Conservation (phyloP, 139 green algal genomes). For the Eudorina sp. region DNA sequence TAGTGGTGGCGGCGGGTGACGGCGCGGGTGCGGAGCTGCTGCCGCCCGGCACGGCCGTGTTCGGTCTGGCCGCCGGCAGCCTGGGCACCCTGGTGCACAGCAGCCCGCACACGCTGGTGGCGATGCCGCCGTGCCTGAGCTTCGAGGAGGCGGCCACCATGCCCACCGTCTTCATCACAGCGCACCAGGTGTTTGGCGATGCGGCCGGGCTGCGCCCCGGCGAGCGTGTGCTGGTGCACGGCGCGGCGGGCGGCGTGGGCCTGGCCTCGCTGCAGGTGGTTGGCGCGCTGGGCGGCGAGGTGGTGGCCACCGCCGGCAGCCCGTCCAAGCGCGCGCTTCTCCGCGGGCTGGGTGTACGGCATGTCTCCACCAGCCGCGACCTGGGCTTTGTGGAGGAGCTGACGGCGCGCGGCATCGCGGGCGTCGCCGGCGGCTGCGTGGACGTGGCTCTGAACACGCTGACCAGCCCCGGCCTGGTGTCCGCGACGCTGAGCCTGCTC, state of each 20-base stretch:
- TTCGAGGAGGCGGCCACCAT: conserved; percentile 82
- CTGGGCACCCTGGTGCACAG: conserved; percentile 77
- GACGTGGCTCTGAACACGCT: conserved; percentile 86
- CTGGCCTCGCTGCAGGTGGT: conserved; percentile 82
- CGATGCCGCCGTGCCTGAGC: conserved; percentile 73
- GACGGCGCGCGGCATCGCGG: conserved; percentile 5
- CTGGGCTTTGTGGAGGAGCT: conserved; percentile 74
- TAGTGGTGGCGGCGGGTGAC: conserved; percentile 68
- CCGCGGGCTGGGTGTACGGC: conserved; percentile 64
- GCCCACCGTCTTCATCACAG: conserved; percentile 89
- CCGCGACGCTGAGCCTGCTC: conserved; percentile 73
- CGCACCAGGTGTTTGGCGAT: conserved; percentile 72
- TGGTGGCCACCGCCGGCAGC: conserved; percentile 79
- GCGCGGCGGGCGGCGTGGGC: conserved; percentile 84
- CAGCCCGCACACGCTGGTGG: conserved; percentile 66
- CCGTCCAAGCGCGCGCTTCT: conserved; percentile 82
- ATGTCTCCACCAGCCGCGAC: conserved; percentile 77
- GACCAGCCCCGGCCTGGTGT: conserved; percentile 89
- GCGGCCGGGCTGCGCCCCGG: conserved; percentile 46
- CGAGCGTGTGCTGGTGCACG: conserved; percentile 80
- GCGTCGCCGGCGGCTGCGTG: conserved; percentile 37
- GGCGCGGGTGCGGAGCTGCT: not conserved
- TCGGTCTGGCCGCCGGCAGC: conserved; percentile 85
- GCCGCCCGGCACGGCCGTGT: conserved; percentile 76
- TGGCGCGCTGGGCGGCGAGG: conserved; percentile 47